Evolutionary conservation across 768 basidiomycete genomes (phyloP), one percentile per base, ranked within the genome.

Genomic region (Baorangia bicolor): DNA sequence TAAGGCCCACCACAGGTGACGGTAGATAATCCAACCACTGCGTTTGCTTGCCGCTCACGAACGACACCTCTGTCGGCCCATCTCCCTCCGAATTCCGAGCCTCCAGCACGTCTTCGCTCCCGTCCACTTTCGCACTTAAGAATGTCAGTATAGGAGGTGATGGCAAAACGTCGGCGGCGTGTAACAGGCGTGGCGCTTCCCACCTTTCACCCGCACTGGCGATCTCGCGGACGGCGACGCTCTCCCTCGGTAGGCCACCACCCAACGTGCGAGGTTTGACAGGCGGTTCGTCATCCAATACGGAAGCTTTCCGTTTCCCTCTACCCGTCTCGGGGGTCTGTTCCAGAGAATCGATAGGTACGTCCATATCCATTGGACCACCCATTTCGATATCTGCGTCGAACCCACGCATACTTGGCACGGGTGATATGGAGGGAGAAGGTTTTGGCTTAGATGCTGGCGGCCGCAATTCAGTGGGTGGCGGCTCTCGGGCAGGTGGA

Each of bases 81-180:
- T n/a, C n/a, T n/a, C n/a, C n/a, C n/a, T n/a, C n/a, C n/a, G 85
- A 78, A 75, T 98, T 97, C 49, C 82, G 76, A 3, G 76, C 90
- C 69, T 97, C 93, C 35, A 97, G 72, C 11, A 85, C 63, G 52
- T 88, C 83, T 8, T 85, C 85, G 27, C 76, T 79, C 4, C 84
- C 86, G 13, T 90, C 86, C n/a, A 88, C 77, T 20, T 78, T 79
- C 3, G 77, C 75, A 45, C 74, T 80, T 41, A n/a, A n/a, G n/a
- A n/a, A n/a, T n/a, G n/a, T n/a, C n/a, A n/a, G n/a, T n/a, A n/a
- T n/a, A n/a, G n/a, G n/a, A n/a, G n/a, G n/a, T n/a, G n/a, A n/a
- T n/a, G n/a, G n/a, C n/a, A n/a, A n/a, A n/a, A n/a, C n/a, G 25
- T 56, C 25, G 40, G 64, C 62, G 10, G 47, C 53, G 14, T 68